Percentiles rank a stretch among this genome's conserved stretches.
Conservation (phyloP, 75 land plant genomes). For the Pinus taeda region DNA sequence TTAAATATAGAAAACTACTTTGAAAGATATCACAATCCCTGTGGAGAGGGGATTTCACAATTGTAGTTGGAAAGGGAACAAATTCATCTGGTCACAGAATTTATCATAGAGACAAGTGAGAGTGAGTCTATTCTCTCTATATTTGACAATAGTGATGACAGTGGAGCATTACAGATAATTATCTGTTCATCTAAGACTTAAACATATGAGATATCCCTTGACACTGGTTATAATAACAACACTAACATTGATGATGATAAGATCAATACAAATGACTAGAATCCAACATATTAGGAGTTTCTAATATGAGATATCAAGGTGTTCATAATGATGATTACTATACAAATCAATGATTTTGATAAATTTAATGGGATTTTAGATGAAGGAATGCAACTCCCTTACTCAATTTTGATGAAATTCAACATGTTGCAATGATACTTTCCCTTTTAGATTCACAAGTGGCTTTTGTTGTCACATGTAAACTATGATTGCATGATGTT, state of each 20-base stretch:
- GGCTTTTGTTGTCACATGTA: no score
- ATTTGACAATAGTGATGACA: slow-evolving; percentile 30
- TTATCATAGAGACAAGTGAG: slow-evolving; percentile 48
- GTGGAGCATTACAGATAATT: slow-evolving; percentile 29
- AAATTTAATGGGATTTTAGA: background rate
- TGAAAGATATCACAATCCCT: slow-evolving; percentile 35
- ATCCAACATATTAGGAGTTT: slow-evolving; percentile 19
- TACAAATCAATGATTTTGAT: background rate
- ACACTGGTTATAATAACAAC: slow-evolving; percentile 39
- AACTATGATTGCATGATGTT: no score
- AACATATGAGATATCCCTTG: slow-evolving; percentile 24
- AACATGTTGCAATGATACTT: no score
- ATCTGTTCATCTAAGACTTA: slow-evolving; percentile 26
- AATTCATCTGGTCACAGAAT: slow-evolving; percentile 54
- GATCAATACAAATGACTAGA: slow-evolving; percentile 21
- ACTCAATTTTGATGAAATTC: no score
- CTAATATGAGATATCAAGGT: background rate
- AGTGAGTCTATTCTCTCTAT: slow-evolving; percentile 36
- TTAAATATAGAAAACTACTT: slow-evolving; percentile 67
- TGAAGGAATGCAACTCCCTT: no score
- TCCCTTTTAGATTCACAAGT: no score
- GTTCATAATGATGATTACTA: background rate
- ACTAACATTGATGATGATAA: slow-evolving; percentile 49
- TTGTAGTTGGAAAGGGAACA: slow-evolving; percentile 48
- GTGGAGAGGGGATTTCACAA: slow-evolving; percentile 37